Base-by-base conservation (phyloP, 305 asterid species). In the Solanum hybrid region DNA sequence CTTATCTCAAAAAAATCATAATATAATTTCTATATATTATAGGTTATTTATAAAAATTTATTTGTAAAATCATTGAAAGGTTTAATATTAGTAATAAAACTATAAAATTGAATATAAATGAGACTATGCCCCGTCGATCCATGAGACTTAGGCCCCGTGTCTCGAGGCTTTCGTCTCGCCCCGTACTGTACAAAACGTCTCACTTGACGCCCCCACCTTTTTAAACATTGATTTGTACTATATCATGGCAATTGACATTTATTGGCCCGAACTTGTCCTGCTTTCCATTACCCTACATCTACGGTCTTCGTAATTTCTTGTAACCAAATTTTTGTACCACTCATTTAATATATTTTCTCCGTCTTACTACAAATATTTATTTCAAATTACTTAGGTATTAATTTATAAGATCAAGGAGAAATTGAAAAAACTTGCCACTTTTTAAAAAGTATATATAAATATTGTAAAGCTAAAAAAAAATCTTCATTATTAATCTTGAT, bases 161-260 rank as follows among this genome's bases (percentile, higher is more conserved):
- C 18, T 42, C 16, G 2, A 0, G 6, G 57, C 16, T 4, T 42
- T 1, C 5, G 0, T 0, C 18, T 42, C 18, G 0, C 57, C 6
- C 18, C 57, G 1, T 12, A 0, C 57, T 4, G 6, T 12, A 42
- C 57, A 42, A 42, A 42, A 42, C 1, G 18, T 0, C 57, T 42
- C 2, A 0, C 0, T 1, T 12, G 0, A 42, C 57, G 6, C 0
- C 18, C 11, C 16, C 0, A 42, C 57, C 0, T 42, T 1, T 42
- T 42, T 42, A 42, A 42, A 42, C 57, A 42, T 0, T 42, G 67
- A 7, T 61, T 61, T 3, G 2, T 61, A 61, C 3, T 61, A 61
- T 20, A 20, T 61, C 26, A 8, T 57, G 69, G 10, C 11, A 46
- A 46, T 46, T 46, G 61, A 14, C 61, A 46, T 1, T 18, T 57